A percentile compares a stretch with the other conserved stretches of the same genome.
These are phyloP conservation scores for Solanum chacoense DNA, from an alignment of 305 asterid genomes.

Conservation along the genomic window DNA sequence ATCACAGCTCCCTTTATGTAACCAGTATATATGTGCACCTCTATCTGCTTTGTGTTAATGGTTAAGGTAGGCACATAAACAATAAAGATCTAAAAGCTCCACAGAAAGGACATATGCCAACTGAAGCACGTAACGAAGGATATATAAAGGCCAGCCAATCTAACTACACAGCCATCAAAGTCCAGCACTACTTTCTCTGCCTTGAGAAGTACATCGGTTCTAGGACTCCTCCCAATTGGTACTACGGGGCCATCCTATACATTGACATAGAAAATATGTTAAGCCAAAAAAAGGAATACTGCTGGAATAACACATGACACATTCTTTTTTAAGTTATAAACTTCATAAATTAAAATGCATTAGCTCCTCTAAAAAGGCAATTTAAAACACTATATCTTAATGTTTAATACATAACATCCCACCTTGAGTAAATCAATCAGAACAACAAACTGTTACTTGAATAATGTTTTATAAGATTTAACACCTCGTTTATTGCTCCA, in stretches of 20 bases:
- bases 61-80: conserved; percentile 37
- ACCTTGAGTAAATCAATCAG: not conserved
- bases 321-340: not conserved
- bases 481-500: conserved; percentile 88
- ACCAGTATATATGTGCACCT: conserved; percentile 86
- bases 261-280: not conserved
- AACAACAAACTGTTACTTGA: not conserved
- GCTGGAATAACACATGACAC: not conserved
- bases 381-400: not conserved
- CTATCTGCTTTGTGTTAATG: conserved; percentile 62
- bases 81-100: not conserved
- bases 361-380: not conserved
- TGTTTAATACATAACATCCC: not conserved
- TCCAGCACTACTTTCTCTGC: conserved; percentile 80
- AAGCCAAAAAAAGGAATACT: not conserved
- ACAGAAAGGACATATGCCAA: not conserved
- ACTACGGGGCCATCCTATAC: conserved; percentile 71
- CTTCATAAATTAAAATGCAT: not conserved
- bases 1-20: conserved; percentile 64
- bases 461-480: conserved; percentile 8
- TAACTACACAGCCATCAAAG: conserved; percentile 74
- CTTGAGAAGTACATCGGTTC: conserved; percentile 73
- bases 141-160: conserved; percentile 98
- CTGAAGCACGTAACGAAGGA: conserved; percentile 34
- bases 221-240: conserved; percentile 81